Percentiles rank a stretch among this genome's conserved stretches.
phyloP scores from a whole-genome alignment of 2,329 filamentous ascomycete species.

The Claviceps pazoutovae region DNA sequence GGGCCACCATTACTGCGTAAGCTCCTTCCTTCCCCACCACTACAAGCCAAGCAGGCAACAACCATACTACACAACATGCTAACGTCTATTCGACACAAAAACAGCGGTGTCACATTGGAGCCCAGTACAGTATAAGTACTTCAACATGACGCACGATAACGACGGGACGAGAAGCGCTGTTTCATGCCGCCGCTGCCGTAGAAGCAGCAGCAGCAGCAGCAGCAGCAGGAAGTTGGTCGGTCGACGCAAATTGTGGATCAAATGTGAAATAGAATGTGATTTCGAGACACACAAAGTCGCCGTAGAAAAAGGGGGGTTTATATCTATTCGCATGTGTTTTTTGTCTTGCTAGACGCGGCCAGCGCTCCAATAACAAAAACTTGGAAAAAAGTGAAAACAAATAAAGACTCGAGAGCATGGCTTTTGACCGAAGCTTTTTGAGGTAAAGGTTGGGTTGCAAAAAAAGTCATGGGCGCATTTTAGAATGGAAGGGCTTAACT shows the following conservation, averaged over 20 bases:
- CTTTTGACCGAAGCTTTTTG: too few relatives aligned
- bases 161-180: conserved; percentile 4
- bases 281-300: neutral
- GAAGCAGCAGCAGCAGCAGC: too few relatives aligned
- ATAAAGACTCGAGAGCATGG: too few relatives aligned
- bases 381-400: neutral
- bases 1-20: conserved; percentile 66
- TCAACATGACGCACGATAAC: conserved; percentile 1
- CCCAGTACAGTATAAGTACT: conserved; percentile 29
- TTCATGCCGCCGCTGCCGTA: neutral
- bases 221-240: neutral
- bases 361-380: neutral
- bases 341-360: neutral
- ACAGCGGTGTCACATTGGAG: conserved; percentile 40
- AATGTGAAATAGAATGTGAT: too few relatives aligned
- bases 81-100: neutral
- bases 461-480: neutral
- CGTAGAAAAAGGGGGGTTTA: neutral
- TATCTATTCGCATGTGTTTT: neutral
- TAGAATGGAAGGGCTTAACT: neutral
- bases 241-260: neutral
- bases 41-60: neutral
- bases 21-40: conserved; percentile 15
- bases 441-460: neutral
- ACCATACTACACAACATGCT: neutral